phyloP scores from a whole-genome alignment of 2,329 filamentous ascomycete genomes.

The Aspergillus sp. region DNA sequence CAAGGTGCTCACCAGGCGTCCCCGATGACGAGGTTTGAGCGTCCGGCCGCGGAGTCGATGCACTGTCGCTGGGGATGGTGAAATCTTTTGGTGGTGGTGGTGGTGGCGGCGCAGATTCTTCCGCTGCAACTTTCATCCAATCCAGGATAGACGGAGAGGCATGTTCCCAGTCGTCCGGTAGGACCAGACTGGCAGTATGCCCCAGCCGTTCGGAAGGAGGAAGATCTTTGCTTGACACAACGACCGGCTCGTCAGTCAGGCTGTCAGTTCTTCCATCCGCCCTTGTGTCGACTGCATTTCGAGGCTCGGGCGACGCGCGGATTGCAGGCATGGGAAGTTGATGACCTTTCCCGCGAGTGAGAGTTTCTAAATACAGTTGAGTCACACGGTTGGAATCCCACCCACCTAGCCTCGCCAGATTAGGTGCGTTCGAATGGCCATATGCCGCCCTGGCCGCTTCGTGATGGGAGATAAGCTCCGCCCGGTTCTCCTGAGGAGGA shows the following conservation, averaged over 20 bases:
- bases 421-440: slow-evolving; percentile 49
- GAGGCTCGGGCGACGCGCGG: slow-evolving; percentile 21
- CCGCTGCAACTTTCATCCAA: slow-evolving; percentile 46
- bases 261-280: slow-evolving; percentile 22
- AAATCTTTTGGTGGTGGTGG: neutral
- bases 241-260: slow-evolving; percentile 34
- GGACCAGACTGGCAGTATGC: slow-evolving; percentile 43
- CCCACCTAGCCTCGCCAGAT: slow-evolving; percentile 51
- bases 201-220: slow-evolving; percentile 23
- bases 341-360: slow-evolving; percentile 35
- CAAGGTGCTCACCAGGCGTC: slow-evolving; percentile 36
- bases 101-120: slow-evolving; percentile 32
- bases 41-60: slow-evolving; percentile 25
- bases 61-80: slow-evolving; percentile 12
- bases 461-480: slow-evolving; percentile 39
- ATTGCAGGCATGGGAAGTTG: slow-evolving; percentile 19
- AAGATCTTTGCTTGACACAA: slow-evolving; percentile 32
- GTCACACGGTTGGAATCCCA: slow-evolving; percentile 56
- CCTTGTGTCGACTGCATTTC: slow-evolving; percentile 10
- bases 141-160: slow-evolving; percentile 50
- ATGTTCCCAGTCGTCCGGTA: slow-evolving; percentile 48
- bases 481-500: slow-evolving; percentile 26
- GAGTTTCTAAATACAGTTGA: slow-evolving; percentile 53
- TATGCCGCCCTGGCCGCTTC: slow-evolving; percentile 35
- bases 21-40: slow-evolving; percentile 15